Conservation (phyloP, 148 eudicot species). For the Chenopodium suecicum region DNA sequence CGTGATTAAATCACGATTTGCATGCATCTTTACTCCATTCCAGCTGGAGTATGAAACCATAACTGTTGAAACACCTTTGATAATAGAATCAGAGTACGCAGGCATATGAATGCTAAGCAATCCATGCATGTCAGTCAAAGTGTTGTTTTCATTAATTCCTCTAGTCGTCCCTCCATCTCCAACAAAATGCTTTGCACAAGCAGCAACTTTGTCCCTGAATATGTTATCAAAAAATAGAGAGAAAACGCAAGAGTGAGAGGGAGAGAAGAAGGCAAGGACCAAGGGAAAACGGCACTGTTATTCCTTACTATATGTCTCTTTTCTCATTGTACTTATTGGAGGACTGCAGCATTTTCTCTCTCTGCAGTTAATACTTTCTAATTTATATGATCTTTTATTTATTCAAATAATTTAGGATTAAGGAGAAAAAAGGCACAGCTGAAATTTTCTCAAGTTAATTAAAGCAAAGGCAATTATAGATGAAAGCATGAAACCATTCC, state of each 20-base stretch:
- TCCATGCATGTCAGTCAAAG: slow-evolving; percentile 49
- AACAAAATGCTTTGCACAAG: slow-evolving; percentile 86
- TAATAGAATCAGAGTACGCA: slow-evolving; percentile 64
- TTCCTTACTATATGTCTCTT: not conserved
- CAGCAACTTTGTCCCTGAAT: slow-evolving; percentile 76
- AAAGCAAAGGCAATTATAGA: not conserved
- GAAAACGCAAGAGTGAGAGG: not conserved
- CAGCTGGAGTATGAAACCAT: slow-evolving; percentile 95
- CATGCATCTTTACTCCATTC: slow-evolving; percentile 89
- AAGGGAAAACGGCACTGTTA: not conserved
- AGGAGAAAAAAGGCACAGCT: not conserved
- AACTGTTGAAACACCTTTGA: slow-evolving; percentile 75
- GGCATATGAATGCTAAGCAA: slow-evolving; percentile 86
- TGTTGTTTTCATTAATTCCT: slow-evolving; percentile 72
- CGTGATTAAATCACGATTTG: slow-evolving; percentile 55
- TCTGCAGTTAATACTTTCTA: not conserved
- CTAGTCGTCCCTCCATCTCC: slow-evolving; percentile 90
- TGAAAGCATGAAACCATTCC: not conserved
- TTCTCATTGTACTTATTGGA: not conserved
- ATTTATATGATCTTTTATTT: not conserved
- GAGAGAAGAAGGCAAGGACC: not conserved
- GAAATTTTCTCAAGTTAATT: not conserved
- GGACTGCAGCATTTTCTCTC: not conserved
- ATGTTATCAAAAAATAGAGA: not conserved
- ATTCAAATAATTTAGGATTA: not conserved